Percentiles rank a stretch among this genome's conserved stretches.
phyloP scores from a whole-genome alignment of 2,329 filamentous ascomycete species.

The Nectriaceae sp. region DNA sequence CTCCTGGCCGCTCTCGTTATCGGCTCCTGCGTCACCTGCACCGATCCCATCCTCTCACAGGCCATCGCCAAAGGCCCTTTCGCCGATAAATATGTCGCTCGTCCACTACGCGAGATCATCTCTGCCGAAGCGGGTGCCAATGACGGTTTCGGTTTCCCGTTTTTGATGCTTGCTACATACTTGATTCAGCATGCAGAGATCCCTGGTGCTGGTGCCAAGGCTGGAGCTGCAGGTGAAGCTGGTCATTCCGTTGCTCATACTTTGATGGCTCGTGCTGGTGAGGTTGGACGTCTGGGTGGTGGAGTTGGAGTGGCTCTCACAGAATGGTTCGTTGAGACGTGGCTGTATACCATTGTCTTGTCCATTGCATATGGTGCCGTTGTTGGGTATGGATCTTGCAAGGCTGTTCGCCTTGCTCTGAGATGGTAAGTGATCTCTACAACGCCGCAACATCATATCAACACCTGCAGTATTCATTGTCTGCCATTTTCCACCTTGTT shows the following conservation, averaged over 20 bases:
- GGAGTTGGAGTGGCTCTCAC: conserved; percentile 53
- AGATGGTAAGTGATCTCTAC: conserved; percentile 31
- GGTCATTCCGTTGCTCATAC: too few species aligned
- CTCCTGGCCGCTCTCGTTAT: conserved; percentile 58
- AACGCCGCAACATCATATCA: too few species aligned
- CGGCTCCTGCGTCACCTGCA: conserved; percentile 62
- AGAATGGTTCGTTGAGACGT: conserved; percentile 61
- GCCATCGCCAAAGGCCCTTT: conserved; percentile 63
- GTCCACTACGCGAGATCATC: conserved; percentile 60
- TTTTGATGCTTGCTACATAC: conserved; percentile 59
- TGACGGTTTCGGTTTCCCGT: conserved; percentile 64
- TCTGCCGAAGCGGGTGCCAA: conserved; percentile 64
- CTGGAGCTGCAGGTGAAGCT: conserved; percentile 8
- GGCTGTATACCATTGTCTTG: conserved; percentile 60
- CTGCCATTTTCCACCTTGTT: not conserved
- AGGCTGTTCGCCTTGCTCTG: conserved; percentile 46
- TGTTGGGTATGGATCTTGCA: conserved; percentile 49
- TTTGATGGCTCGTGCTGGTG: conserved; percentile 27
- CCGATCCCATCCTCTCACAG: conserved; percentile 63
- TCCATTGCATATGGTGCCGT: conserved; percentile 53
- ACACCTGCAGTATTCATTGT: not conserved
- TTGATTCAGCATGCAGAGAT: conserved; percentile 55
- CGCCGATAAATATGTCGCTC: conserved; percentile 61
- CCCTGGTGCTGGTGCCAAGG: conserved; percentile 24
- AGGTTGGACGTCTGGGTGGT: conserved; percentile 53